phyloP scores from a whole-genome alignment of 306 rosid species.

The Pueraria montana region DNA sequence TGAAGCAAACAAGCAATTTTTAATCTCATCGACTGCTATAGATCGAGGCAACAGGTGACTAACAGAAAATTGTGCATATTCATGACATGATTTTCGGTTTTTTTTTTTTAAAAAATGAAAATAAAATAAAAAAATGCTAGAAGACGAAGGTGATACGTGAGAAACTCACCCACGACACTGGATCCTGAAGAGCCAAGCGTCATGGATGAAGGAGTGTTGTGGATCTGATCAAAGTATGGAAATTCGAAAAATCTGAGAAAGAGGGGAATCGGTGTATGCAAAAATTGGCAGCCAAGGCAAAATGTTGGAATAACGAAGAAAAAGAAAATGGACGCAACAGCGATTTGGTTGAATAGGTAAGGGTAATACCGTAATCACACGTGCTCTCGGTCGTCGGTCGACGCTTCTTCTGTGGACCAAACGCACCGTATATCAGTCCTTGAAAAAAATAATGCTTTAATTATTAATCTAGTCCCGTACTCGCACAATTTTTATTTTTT shows the following conservation, averaged over 20 bases:
- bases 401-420: neutral
- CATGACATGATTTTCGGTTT: neutral
- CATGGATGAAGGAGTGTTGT: constrained; percentile 65
- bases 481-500: no score
- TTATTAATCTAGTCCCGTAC: no score
- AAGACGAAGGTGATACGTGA: neutral
- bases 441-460: no score
- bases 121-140: no score
- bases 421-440: neutral
- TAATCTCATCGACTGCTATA: neutral
- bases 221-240: constrained; percentile 74
- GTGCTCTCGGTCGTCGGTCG: neutral
- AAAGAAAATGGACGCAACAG: neutral
- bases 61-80: constrained; percentile 8
- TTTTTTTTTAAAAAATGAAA: neutral
- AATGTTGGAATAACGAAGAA: neutral
- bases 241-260: constrained; percentile 23
- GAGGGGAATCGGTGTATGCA: constrained; percentile 44
- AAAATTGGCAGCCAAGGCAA: neutral
- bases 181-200: constrained; percentile 98
- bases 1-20: neutral
- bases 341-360: neutral
- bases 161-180: constrained; percentile 90
- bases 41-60: constrained; percentile 28
- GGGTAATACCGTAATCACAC: neutral